A percentile compares a stretch with the other conserved stretches of the same genome.
phyloP scores from a whole-genome alignment of 1,139 yeast species.

The Geotrichum fermentans region DNA sequence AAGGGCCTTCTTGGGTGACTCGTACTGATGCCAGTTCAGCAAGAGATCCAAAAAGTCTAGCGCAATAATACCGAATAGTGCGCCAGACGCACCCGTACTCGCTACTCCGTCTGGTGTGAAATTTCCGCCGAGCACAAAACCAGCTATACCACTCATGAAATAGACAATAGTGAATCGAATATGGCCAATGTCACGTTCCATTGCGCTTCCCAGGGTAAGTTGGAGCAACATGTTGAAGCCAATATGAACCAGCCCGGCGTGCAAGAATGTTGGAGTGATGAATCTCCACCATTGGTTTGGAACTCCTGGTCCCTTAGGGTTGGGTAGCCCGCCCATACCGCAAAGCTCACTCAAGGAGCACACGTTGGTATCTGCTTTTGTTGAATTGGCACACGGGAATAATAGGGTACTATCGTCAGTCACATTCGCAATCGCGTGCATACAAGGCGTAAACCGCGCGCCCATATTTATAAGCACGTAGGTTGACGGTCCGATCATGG shows the following conservation, averaged over 20 bases:
- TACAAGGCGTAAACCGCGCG: slow-evolving; percentile 68
- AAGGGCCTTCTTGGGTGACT: slow-evolving; percentile 41
- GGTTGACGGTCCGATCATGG: slow-evolving; percentile 77
- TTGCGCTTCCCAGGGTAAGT: slow-evolving; percentile 54
- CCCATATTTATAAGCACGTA: slow-evolving; percentile 66
- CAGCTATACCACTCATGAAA: slow-evolving; percentile 59
- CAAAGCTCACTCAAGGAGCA: slow-evolving; percentile 58
- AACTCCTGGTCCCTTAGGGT: slow-evolving; percentile 14
- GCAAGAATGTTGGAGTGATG: slow-evolving; percentile 66
- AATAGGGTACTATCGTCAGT: slow-evolving; percentile 47
- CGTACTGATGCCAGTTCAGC: slow-evolving; percentile 50
- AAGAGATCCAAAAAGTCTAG: slow-evolving; percentile 56
- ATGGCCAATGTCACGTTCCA: slow-evolving; percentile 57
- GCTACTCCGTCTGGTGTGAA: slow-evolving; percentile 67
- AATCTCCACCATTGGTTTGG: slow-evolving; percentile 68
- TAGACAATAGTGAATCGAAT: slow-evolving; percentile 54
- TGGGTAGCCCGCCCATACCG: slow-evolving; percentile 47
- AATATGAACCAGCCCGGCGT: slow-evolving; percentile 70
- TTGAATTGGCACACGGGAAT: slow-evolving; percentile 72
- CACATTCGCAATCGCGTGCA: slow-evolving; percentile 50
- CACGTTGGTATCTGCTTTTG: slow-evolving; percentile 49
- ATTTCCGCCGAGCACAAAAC: slow-evolving; percentile 66
- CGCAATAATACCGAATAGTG: slow-evolving; percentile 66
- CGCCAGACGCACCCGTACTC: slow-evolving; percentile 70
- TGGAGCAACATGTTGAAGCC: slow-evolving; percentile 61